A percentile compares a stretch with the other conserved stretches of the same genome.
Conservation (phyloP, 2,329 filamentous ascomycete species). For the Penicillium sp. region DNA sequence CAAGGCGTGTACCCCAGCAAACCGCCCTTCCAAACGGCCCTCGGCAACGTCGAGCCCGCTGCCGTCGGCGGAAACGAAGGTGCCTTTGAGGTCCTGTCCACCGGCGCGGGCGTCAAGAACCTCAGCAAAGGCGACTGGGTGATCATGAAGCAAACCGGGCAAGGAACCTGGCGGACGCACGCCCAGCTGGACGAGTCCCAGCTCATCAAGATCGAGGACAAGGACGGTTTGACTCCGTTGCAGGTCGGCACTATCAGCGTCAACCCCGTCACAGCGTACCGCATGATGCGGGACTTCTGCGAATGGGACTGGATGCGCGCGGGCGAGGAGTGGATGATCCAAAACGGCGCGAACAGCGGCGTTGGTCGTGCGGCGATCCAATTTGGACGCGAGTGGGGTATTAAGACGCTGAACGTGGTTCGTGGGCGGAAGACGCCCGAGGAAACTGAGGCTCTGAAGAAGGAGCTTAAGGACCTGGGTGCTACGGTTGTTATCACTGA, state of each 20-base stretch:
- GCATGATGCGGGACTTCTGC: slow-evolving; percentile 82
- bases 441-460: slow-evolving; percentile 65
- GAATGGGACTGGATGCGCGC: slow-evolving; percentile 52
- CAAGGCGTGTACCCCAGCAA: slow-evolving; percentile 93
- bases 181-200: slow-evolving; percentile 65
- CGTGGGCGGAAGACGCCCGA: slow-evolving; percentile 67
- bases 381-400: slow-evolving; percentile 79
- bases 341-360: slow-evolving; percentile 94
- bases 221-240: slow-evolving; percentile 68
- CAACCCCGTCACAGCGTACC: slow-evolving; percentile 92
- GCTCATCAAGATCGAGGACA: slow-evolving; percentile 70
- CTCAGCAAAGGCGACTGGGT: slow-evolving; percentile 87
- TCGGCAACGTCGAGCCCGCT: slow-evolving; percentile 75
- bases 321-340: slow-evolving; percentile 90
- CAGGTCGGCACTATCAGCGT: slow-evolving; percentile 88
- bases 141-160: slow-evolving; percentile 77
- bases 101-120: slow-evolving; percentile 63
- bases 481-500: slow-evolving; percentile 66
- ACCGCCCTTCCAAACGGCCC: slow-evolving; percentile 71
- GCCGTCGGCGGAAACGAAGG: slow-evolving; percentile 75
- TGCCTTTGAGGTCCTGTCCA: slow-evolving; percentile 81
- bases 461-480: slow-evolving; percentile 62
- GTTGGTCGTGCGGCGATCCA: slow-evolving; percentile 92
- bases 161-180: slow-evolving; percentile 95
- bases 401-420: slow-evolving; percentile 87